A percentile compares a stretch with the other conserved stretches of the same genome.
Evolutionary conservation across 148 eudicot genomes (phyloP).

Genomic region (Nyssa sinensis): DNA sequence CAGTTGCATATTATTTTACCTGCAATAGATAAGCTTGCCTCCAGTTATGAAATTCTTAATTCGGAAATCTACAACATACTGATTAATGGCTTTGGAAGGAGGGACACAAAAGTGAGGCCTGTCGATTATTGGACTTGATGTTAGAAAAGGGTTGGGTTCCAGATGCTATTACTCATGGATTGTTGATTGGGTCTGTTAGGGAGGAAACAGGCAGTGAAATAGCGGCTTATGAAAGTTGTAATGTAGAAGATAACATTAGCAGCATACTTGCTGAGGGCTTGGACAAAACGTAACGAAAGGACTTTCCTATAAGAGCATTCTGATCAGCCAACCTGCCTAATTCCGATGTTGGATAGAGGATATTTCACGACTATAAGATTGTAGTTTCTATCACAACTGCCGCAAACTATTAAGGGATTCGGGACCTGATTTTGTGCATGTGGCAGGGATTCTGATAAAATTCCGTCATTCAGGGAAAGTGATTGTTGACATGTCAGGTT

Average conservation of each 20-base stretch:
- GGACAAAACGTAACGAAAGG: conserved; percentile 12
- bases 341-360: not conserved
- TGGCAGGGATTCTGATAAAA: not conserved
- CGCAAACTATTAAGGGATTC: not conserved
- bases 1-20: conserved; percentile 34
- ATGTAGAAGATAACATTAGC: conserved; percentile 33
- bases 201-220: conserved; percentile 12
- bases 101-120: conserved; percentile 36
- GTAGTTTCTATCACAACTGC: not conserved
- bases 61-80: conserved; percentile 26
- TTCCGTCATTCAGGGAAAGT: not conserved
- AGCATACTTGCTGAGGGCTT: conserved; percentile 48
- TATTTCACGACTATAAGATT: not conserved
- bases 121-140: conserved; percentile 41
- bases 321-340: not conserved
- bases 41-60: conserved; percentile 23
- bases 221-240: conserved; percentile 10
- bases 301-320: not conserved
- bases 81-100: conserved; percentile 43
- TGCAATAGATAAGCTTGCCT: conserved; percentile 26
- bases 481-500: conserved; percentile 13
- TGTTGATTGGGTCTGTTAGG: conserved; percentile 31
- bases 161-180: conserved; percentile 38
- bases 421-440: not conserved
- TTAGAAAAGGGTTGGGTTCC: conserved; percentile 58